Percentiles rank a stretch among this genome's conserved stretches.
These are phyloP conservation scores for Colletotrichum magnum DNA, from an alignment of 2,329 filamentous ascomycete species.

Conservation along the genomic window DNA sequence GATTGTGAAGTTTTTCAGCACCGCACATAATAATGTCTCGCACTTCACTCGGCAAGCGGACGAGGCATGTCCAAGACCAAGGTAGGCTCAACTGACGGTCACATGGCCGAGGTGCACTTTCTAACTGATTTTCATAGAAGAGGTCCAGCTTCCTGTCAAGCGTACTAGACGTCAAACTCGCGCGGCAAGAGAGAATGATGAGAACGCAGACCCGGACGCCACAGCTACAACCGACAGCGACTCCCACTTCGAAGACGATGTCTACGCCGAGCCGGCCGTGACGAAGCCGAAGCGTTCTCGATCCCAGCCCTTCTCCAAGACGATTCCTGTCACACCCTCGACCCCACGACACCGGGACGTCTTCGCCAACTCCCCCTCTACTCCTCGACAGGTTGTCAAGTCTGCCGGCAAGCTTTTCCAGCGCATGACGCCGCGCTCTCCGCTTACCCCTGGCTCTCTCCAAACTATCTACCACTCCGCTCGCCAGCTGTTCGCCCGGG, in stretches of 20 bases:
- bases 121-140: conserved; percentile 22
- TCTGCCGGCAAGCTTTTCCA: conserved; percentile 82
- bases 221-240: conserved; percentile 60
- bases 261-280: conserved; percentile 46
- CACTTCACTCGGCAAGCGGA: conserved; percentile 45
- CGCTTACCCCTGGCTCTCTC: conserved; percentile 75
- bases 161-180: conserved; percentile 60
- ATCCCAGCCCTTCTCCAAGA: conserved; percentile 51
- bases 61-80: conserved; percentile 40
- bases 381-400: conserved; percentile 87
- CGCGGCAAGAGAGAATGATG: conserved; percentile 69
- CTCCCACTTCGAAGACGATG: conserved; percentile 56
- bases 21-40: conserved; percentile 41
- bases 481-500: conserved; percentile 87
- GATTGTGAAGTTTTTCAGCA: conserved; percentile 15
- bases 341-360: conserved; percentile 87
- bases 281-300: conserved; percentile 46
- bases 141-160: conserved; percentile 57
- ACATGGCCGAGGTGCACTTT: conserved; percentile 1
- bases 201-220: conserved; percentile 70
- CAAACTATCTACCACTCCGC: conserved; percentile 89
- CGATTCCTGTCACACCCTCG: conserved; percentile 75
- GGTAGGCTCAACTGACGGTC: conserved; percentile 38
- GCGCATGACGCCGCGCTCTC: conserved; percentile 83
- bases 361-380: conserved; percentile 78